A percentile compares a stretch with the other conserved stretches of the same genome.
Evolutionary conservation across 768 basidiomycete species (phyloP).

Genomic region (Candolleomyces aberdarensis): DNA sequence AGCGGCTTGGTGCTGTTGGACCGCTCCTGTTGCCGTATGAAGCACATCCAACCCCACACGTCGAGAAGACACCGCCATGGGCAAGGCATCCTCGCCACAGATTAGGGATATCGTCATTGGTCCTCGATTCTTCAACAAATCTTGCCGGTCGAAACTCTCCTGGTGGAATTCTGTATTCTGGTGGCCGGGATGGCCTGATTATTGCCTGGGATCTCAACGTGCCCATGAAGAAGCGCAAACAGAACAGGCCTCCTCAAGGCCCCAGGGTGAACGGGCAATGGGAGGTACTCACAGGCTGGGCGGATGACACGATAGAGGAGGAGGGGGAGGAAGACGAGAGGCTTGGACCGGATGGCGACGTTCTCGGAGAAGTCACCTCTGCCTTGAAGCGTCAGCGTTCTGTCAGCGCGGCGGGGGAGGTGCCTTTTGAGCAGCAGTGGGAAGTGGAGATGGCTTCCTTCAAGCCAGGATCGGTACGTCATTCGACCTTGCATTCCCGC

Average conservation of each 20-base stretch:
- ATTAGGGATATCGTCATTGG: conserved; percentile 83
- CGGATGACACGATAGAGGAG: conserved; percentile 63
- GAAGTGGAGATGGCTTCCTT: conserved; percentile 63
- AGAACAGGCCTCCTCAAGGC: conserved; percentile 22
- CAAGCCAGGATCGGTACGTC: conserved; percentile 47
- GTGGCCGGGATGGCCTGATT: conserved; percentile 84
- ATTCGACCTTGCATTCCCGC: not conserved
- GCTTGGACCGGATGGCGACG: conserved; percentile 64
- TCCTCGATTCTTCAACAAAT: conserved; percentile 79
- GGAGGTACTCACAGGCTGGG: conserved; percentile 87
- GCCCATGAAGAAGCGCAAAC: conserved; percentile 49
- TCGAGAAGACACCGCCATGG: conserved; percentile 21
- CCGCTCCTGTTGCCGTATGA: conserved; percentile 58
- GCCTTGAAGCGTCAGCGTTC: conserved; percentile 31
- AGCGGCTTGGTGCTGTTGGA: conserved; percentile 62
- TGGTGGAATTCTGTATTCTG: conserved; percentile 87
- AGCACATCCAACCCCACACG: conserved; percentile 18
- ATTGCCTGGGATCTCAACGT: conserved; percentile 85
- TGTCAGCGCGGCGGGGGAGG: conserved; percentile 28
- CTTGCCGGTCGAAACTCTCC: conserved; percentile 64
- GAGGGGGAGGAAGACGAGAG: conserved; percentile 64
- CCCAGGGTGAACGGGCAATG: conserved; percentile 43
- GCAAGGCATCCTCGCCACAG: conserved; percentile 73
- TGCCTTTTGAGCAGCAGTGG: conserved; percentile 76
- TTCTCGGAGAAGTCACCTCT: conserved; percentile 65